phyloP scores from a whole-genome alignment of 73 alveolate species.

The Durusdinium trenchii region DNA sequence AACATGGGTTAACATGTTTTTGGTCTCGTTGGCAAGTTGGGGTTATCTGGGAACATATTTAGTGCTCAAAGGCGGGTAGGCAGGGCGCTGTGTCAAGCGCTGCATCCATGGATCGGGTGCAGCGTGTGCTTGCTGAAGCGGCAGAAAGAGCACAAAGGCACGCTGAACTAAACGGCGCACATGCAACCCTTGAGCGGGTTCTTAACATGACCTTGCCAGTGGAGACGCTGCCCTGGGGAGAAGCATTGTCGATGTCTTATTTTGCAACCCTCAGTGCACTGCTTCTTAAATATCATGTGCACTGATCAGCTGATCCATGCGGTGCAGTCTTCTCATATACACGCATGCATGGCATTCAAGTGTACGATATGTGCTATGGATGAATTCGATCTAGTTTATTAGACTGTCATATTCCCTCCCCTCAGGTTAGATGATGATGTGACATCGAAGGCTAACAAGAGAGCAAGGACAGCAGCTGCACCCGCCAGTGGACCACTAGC shows the following conservation, averaged over 20 bases:
- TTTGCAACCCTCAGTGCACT: background rate
- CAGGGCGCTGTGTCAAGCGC: background rate
- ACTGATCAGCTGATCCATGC: too few species aligned
- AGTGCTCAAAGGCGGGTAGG: background rate
- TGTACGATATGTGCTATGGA: background rate
- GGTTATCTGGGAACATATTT: background rate
- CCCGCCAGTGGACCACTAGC: too few species aligned
- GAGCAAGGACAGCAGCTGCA: too few species aligned
- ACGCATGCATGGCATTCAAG: background rate
- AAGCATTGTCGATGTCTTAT: background rate
- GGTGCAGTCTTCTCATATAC: too few species aligned
- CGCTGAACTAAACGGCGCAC: background rate
- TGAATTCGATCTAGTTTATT: background rate
- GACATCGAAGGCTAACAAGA: too few species aligned
- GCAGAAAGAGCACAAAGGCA: background rate
- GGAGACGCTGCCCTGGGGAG: constrained; percentile 6
- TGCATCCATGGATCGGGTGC: background rate
- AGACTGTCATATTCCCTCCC: too few species aligned
- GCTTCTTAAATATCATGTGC: background rate
- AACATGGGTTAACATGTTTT: too few species aligned
- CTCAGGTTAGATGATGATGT: too few species aligned
- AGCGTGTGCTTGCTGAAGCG: background rate
- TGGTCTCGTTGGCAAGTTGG: too few species aligned
- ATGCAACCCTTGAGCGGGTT: background rate
- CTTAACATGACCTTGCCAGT: background rate